These are phyloP conservation scores for Triadica sebifera DNA, from an alignment of 345 rosid genomes.

Conservation along the genomic window DNA sequence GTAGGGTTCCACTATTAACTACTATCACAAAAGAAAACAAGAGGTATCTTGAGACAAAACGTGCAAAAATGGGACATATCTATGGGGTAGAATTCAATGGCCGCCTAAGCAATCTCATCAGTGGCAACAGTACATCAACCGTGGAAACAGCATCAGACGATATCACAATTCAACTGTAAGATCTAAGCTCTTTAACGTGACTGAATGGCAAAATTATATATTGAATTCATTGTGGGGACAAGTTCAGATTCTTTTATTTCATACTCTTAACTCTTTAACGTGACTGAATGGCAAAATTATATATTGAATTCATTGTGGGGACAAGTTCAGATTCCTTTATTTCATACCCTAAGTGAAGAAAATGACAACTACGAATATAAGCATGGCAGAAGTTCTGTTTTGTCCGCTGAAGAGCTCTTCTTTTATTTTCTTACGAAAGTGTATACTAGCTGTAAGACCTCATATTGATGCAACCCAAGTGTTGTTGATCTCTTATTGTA, in stretches of 20 bases:
- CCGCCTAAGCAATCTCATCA: constrained; percentile 24
- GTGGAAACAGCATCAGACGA: constrained; percentile 15
- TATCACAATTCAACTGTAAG: not conserved
- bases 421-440: not conserved
- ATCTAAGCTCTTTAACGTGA: not conserved
- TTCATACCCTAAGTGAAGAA: not conserved
- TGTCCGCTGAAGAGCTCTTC: not conserved
- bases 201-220: not conserved
- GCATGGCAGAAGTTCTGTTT: not conserved
- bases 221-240: not conserved
- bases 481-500: not conserved
- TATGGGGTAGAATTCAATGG: constrained; percentile 49
- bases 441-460: constrained; percentile 5
- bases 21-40: constrained; percentile 66
- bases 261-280: not conserved
- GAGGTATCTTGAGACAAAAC: constrained; percentile 73
- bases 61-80: constrained; percentile 73
- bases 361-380: not conserved
- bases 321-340: constrained; percentile 13
- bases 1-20: constrained; percentile 68
- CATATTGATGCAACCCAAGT: not conserved
- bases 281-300: not conserved
- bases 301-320: not conserved
- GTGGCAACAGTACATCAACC: constrained; percentile 20
- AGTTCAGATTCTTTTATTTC: constrained; percentile 14